Evolutionary conservation across 768 basidiomycete species (phyloP).

Genomic region (Lentinula raphanica): DNA sequence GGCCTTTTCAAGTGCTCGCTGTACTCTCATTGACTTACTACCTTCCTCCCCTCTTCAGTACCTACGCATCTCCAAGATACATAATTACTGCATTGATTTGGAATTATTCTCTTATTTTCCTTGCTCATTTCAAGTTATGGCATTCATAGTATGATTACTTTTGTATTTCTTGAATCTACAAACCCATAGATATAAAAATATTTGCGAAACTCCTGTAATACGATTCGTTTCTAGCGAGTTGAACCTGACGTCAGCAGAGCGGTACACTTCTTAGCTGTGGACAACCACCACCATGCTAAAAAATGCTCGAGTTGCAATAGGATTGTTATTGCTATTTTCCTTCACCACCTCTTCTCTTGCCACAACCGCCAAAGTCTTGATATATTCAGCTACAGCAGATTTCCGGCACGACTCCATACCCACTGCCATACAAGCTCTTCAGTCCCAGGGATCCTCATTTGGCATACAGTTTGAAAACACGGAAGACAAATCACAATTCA

Average conservation of each 20-base stretch:
- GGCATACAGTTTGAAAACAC: conserved; percentile 57
- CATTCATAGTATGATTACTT: no score
- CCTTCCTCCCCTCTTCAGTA: no score
- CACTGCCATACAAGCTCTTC: conserved; percentile 55
- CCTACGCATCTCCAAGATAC: no score
- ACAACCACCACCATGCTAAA: background rate
- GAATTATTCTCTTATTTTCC: no score
- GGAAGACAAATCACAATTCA: conserved; percentile 57
- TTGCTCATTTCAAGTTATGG: no score
- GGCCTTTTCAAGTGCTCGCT: background rate
- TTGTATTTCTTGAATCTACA: no score
- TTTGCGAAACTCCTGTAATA: no score
- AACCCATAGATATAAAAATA: no score
- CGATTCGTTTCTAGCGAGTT: no score
- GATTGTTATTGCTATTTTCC: background rate
- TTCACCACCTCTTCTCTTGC: background rate
- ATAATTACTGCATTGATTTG: no score
- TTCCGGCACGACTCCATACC: conserved; percentile 78
- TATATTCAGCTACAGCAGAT: conserved; percentile 56
- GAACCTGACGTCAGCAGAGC: background rate
- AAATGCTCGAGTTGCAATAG: background rate
- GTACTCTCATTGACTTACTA: no score
- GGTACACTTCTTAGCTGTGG: background rate
- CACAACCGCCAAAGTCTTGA: conserved; percentile 30
- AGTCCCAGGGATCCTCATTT: conserved; percentile 37